Evolutionary conservation across 768 basidiomycete genomes (phyloP).

Genomic region (Leucogyrophana mollusca): DNA sequence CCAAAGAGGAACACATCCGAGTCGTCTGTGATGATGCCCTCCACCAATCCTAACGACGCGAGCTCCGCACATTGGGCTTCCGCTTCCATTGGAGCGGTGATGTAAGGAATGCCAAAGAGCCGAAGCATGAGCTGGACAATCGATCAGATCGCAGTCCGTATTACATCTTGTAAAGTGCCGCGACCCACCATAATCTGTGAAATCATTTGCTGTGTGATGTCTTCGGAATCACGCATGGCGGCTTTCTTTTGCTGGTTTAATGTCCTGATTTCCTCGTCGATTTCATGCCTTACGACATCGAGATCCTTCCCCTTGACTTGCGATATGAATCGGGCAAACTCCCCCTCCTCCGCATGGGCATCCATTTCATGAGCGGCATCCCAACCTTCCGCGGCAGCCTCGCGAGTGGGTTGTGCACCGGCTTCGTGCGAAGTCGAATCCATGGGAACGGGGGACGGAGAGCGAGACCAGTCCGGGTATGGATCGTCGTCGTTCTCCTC

Average conservation of each 20-base stretch:
- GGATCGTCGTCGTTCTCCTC: slow-evolving; percentile 25
- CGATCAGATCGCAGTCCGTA: neutral
- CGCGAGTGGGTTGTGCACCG: slow-evolving; percentile 10
- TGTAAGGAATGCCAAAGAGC: slow-evolving; percentile 95
- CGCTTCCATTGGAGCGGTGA: slow-evolving; percentile 99
- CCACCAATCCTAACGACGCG: slow-evolving; percentile 79
- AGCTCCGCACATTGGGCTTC: slow-evolving; percentile 98
- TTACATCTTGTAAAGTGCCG: slow-evolving; percentile 1
- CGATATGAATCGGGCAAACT: slow-evolving; percentile 91
- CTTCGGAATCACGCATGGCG: slow-evolving; percentile 92
- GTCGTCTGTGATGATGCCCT: slow-evolving; percentile 98
- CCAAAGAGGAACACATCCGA: slow-evolving; percentile 99
- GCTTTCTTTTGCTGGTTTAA: slow-evolving; percentile 83
- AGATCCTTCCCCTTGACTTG: slow-evolving; percentile 87
- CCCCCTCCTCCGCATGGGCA: slow-evolving; percentile 73
- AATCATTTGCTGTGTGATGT: slow-evolving; percentile 94
- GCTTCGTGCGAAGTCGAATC: slow-evolving; percentile 1
- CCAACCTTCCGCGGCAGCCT: slow-evolving; percentile 48
- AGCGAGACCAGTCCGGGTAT: slow-evolving; percentile 36
- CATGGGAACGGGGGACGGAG: slow-evolving; percentile 30
- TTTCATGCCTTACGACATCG: slow-evolving; percentile 79
- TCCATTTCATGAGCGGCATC: slow-evolving; percentile 90
- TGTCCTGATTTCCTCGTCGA: slow-evolving; percentile 85
- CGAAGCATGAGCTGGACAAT: slow-evolving; percentile 74
- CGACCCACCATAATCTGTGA: slow-evolving; percentile 69